Evolutionary conservation across 169 alveolate genomes (phyloP).

Genomic region (Plasmodium gallinaceum): DNA sequence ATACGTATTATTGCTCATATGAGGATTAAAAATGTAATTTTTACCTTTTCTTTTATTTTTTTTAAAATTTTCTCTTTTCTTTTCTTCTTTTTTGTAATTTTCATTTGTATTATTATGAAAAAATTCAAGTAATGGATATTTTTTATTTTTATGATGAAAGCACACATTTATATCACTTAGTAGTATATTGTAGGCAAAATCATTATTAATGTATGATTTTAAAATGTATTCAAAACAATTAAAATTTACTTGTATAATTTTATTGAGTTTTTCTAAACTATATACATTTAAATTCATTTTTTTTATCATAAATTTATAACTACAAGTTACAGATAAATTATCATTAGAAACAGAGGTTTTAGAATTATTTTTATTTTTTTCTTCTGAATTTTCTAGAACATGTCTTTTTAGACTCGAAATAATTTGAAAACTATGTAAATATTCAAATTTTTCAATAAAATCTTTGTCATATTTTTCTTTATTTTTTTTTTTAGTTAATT

Average conservation of each 20-base stretch:
- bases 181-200: slow-evolving; percentile 31
- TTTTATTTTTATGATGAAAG: slow-evolving; percentile 32
- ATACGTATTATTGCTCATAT: neutral
- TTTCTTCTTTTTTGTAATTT: slow-evolving; percentile 1
- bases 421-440: slow-evolving; percentile 56
- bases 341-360: neutral
- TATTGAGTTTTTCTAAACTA: slow-evolving; percentile 16
- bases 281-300: slow-evolving; percentile 3
- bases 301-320: slow-evolving; percentile 8
- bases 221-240: slow-evolving; percentile 11
- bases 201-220: slow-evolving; percentile 40
- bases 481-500: slow-evolving; percentile 45
- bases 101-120: neutral
- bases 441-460: slow-evolving; percentile 60
- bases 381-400: slow-evolving; percentile 5
- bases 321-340: slow-evolving; percentile 16
- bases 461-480: slow-evolving; percentile 67
- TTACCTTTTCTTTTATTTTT: slow-evolving; percentile 25
- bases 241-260: slow-evolving; percentile 17
- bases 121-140: slow-evolving; percentile 36
- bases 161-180: slow-evolving; percentile 15
- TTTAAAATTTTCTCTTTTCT: slow-evolving; percentile 10
- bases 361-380: neutral
- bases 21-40: slow-evolving; percentile 21
- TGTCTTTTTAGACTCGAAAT: slow-evolving; percentile 38